Evolutionary conservation across 2,329 filamentous ascomycete species (phyloP).

Genomic region (Hypoxylon sp.): DNA sequence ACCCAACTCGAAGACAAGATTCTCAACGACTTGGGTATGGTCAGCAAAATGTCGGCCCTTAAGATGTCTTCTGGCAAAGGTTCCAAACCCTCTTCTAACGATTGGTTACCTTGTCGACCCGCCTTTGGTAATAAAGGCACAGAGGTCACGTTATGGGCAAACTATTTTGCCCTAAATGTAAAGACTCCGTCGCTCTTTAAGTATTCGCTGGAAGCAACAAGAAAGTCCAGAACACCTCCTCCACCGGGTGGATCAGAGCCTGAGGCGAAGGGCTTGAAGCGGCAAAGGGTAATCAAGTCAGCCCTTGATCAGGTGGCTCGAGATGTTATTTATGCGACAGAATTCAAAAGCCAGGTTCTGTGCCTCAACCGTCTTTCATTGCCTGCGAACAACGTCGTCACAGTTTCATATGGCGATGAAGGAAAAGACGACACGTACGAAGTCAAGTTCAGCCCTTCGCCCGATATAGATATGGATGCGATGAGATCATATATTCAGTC

Average conservation of each 20-base stretch:
- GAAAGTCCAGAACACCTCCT: constrained; percentile 19
- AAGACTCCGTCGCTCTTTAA: constrained; percentile 55
- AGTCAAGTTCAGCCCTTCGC: constrained; percentile 58
- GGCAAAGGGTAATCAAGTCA: constrained; percentile 56
- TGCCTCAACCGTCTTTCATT: constrained; percentile 55
- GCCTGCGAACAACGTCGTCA: constrained; percentile 51
- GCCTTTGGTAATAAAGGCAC: constrained; percentile 61
- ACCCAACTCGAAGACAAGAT: constrained; percentile 58
- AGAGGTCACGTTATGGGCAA: constrained; percentile 62
- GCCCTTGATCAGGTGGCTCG: constrained; percentile 53
- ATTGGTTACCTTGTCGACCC: constrained; percentile 60
- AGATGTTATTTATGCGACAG: constrained; percentile 56
- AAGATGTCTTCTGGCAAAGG: constrained; percentile 40
- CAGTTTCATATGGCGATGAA: constrained; percentile 53
- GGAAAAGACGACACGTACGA: constrained; percentile 53
- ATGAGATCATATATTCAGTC: constrained; percentile 60
- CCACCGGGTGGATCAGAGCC: constrained; percentile 32
- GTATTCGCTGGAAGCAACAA: constrained; percentile 58
- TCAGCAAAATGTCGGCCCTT: constrained; percentile 54
- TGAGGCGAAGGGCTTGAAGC: constrained; percentile 58
- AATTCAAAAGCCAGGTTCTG: constrained; percentile 64
- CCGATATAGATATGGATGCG: constrained; percentile 53
- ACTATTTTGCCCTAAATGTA: constrained; percentile 63
- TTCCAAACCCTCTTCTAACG: constrained; percentile 22
- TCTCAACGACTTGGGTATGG: constrained; percentile 49